Conservation (phyloP, 2,329 filamentous ascomycete genomes). For the Apiospora aurea region DNA sequence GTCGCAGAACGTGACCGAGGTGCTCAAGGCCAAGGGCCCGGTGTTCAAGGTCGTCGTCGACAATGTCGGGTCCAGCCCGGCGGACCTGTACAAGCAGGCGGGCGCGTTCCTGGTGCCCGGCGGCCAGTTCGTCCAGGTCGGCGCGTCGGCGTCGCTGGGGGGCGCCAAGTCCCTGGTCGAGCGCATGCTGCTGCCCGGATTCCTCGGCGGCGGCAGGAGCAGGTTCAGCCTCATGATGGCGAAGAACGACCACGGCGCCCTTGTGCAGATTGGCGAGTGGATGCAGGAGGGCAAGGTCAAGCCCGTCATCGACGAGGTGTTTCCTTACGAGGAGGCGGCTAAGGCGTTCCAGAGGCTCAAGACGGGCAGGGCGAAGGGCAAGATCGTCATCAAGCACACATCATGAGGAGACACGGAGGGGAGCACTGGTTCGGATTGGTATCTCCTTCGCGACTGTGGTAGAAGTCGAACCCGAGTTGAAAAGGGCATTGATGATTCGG, state of each 20-base stretch:
- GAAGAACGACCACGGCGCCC: slow-evolving; percentile 49
- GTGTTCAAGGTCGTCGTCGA: slow-evolving; percentile 64
- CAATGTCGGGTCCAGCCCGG: slow-evolving; percentile 56
- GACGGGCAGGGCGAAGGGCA: slow-evolving; percentile 62
- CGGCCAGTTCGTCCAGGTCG: slow-evolving; percentile 62
- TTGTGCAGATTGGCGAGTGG: slow-evolving; percentile 59
- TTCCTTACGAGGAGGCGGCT: slow-evolving; percentile 61
- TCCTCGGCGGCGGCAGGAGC: slow-evolving; percentile 50
- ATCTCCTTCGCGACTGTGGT: no score
- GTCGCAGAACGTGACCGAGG: slow-evolving; percentile 52
- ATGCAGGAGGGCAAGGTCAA: slow-evolving; percentile 65
- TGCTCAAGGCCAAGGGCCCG: slow-evolving; percentile 53
- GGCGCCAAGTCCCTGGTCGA: slow-evolving; percentile 31
- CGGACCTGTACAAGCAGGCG: slow-evolving; percentile 59
- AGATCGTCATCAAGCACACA: slow-evolving; percentile 55
- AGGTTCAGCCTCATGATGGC: slow-evolving; percentile 47
- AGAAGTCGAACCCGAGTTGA: no score
- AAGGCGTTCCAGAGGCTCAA: slow-evolving; percentile 66
- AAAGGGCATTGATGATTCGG: not conserved
- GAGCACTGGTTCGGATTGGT: not conserved
- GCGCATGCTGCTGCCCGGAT: slow-evolving; percentile 40
- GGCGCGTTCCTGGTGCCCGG: slow-evolving; percentile 56
- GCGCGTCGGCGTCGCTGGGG: slow-evolving; percentile 41
- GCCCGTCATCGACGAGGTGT: slow-evolving; percentile 61
- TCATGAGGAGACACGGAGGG: not conserved